phyloP scores from a whole-genome alignment of 2,329 filamentous ascomycete species.

The Diaporthe caulivora region DNA sequence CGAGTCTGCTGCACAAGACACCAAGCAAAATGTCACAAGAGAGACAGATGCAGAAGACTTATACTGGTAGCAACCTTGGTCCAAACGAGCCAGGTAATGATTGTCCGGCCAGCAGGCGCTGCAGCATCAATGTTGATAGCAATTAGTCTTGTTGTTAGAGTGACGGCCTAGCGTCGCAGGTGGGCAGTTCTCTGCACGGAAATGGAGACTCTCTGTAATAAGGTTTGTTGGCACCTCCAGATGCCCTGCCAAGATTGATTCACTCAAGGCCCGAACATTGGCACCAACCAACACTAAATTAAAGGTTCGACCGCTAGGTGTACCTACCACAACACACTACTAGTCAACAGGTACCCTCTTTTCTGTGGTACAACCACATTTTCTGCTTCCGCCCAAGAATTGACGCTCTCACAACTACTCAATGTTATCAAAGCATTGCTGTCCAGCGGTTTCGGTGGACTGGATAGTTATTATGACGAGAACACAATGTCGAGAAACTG shows the following conservation, averaged over 20 bases:
- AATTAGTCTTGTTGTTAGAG: background rate
- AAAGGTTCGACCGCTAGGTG: no score
- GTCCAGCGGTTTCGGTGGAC: background rate
- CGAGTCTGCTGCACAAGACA: background rate
- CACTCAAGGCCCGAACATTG: background rate
- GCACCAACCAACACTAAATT: background rate
- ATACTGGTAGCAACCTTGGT: background rate
- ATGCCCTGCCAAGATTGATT: conserved; percentile 6
- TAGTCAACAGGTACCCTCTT: no score
- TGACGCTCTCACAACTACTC: background rate
- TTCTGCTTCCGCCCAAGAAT: background rate
- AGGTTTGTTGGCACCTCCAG: conserved; percentile 12
- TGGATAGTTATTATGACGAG: background rate
- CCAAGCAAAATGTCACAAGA: background rate
- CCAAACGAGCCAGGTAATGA: background rate
- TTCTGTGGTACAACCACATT: background rate
- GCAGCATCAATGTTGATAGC: background rate
- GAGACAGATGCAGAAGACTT: background rate
- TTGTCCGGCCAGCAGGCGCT: background rate
- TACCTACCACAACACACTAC: no score
- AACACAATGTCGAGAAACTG: background rate
- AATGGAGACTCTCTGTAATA: background rate
- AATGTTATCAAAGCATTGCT: background rate
- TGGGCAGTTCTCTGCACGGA: background rate
- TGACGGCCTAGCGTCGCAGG: background rate